Base-by-base conservation (phyloP, 352 stramenopile genomes). In the Globisporangium cederbergense region DNA sequence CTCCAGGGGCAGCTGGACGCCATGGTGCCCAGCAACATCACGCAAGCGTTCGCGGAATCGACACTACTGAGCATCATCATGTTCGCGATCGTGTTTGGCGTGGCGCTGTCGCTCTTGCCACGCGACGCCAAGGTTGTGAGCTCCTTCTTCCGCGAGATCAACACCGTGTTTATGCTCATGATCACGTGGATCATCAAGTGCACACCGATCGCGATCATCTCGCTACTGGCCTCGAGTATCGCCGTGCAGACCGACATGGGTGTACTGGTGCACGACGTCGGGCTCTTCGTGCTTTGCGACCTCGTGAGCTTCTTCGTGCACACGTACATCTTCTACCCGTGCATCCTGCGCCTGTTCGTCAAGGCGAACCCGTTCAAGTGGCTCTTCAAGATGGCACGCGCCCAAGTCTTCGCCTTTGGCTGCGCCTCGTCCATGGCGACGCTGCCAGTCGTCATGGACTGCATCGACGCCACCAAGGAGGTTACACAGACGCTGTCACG, bases 381-480 rank as follows among this genome's bases (percentile, higher is more conserved):
- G 62, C 61, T 93, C 51, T 22, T 16, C 4, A n/a, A 62, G 20
- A 62, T 77, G 46, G 49, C 90, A 2, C 84, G 80, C 0, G 84
- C 84, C 0, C 81, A 90, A 49, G 62, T 91, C 20, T 93, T 91
- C 60, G 79, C 86, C 18, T 80, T 90, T 62, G 79, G 80, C 16
- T 93, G 78, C 51, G 85, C 81, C 36, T 91, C 81, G 14, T 93
- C 84, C 25, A 86, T 91, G 54, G 84, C 84, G 25, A 90, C 84
- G 66, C 68, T 93, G 57, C 84, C 82, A 0, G 76, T 91, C 28
- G 87, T 80, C 13, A 74, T 89, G 72, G 79, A 81, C 4, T 92
- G 81, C 58, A 73, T 92, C 25, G 83, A 90, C 59, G 69, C 71
- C 18, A 86, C 82, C 8, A 78, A 75, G 25, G 74, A 83, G 62